Base-by-base conservation (phyloP, 176 grass and related monocot genomes). In the Ensete ventricosum region DNA sequence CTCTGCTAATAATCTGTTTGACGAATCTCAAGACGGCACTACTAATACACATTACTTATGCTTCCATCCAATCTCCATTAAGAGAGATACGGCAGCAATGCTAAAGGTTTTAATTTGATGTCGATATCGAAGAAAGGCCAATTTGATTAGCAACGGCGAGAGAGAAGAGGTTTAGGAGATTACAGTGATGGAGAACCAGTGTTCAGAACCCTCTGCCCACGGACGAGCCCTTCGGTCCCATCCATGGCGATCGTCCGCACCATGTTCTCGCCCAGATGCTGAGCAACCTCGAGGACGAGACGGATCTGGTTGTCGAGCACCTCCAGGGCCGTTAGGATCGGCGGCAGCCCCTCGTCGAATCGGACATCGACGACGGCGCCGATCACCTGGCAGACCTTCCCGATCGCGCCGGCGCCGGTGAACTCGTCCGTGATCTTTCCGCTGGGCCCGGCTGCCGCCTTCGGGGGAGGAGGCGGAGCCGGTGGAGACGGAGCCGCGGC, bases 251-350 rank as follows among this genome's bases (percentile, higher is more conserved):
- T 96, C 52, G 93, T 92, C 66, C 93, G 82, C 24, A 96, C 93
- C 83, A 96, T 88, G 71, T 90, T 96, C 89, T 96, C 89, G 27
- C 93, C 93, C 26, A 90, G 89, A 92, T 96, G 92, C 83, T 96
- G 92, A 21, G 92, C 92, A 53, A 96, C 92, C 85, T 96, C 92
- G 25, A 92, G 92, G 64, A 96, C 92, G 14, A 96, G 87, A 55
- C 89, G 87, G 79, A 96, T 92, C 53, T 84, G 88, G 73, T 96
- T 76, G 75, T 96, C 93, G 67, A 92, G 79, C 67, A 96, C 89
- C 87, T 96, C 93, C 11, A 96, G 85, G 49, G 93, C 92, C 0
- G 92, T 96, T 49, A 96, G 79, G 78, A 96, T 96, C 75, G 92
- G 86, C 57, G 89, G 92, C 0, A 96, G 81, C 9, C 92, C 92